Evolutionary conservation across 495 filamentous ascomycete genomes (phyloP).

Genomic region (Tuber calosporum): DNA sequence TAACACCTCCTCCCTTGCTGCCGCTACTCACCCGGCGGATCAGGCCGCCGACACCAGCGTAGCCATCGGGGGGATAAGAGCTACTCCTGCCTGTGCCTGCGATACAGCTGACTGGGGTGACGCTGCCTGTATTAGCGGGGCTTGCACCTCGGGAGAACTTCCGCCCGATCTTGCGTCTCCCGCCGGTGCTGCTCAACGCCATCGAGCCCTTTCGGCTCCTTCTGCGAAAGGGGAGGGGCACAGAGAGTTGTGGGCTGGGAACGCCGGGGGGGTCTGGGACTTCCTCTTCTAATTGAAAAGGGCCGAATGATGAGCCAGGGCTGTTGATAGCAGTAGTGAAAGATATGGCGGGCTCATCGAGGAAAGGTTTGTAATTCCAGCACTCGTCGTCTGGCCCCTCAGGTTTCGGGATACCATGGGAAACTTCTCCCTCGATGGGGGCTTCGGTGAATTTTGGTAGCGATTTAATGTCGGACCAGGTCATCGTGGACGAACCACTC

Average conservation of each 20-base stretch:
- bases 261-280: neutral
- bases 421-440: neutral
- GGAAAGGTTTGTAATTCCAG: neutral
- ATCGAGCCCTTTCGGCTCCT: neutral
- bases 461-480: constrained; percentile 24
- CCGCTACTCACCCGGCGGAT: neutral
- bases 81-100: constrained; percentile 10
- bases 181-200: neutral
- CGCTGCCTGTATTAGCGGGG: neutral
- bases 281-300: constrained; percentile 24
- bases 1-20: neutral
- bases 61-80: constrained; percentile 4
- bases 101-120: neutral
- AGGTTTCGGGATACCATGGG: neutral
- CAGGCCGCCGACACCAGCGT: neutral
- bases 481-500: neutral
- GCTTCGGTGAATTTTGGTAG: constrained; percentile 6
- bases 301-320: constrained; percentile 15
- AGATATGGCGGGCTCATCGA: neutral
- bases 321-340: neutral
- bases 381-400: neutral
- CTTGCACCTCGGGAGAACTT: neutral
- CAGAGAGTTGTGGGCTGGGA: neutral
- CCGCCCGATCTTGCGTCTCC: neutral
- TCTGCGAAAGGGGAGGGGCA: neutral